These are phyloP conservation scores for Arthrinium puccinioides DNA, from an alignment of 2,329 filamentous ascomycete species.

Conservation along the genomic window DNA sequence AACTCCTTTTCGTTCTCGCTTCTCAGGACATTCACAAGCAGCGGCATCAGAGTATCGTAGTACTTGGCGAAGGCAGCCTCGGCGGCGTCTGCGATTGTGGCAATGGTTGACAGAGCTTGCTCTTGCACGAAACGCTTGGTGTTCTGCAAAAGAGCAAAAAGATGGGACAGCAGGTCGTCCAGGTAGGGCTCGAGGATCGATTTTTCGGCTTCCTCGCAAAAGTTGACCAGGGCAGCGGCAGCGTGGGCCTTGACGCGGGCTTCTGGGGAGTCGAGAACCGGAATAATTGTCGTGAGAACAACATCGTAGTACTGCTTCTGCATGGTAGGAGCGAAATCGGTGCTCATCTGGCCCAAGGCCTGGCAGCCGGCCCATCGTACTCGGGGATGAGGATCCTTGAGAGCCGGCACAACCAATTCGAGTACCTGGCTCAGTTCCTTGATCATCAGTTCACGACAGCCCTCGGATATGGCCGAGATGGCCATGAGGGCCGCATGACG, in stretches of 20 bases:
- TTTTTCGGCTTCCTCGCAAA: conserved; percentile 97
- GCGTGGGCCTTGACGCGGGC: conserved; percentile 94
- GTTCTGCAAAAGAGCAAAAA: conserved; percentile 83
- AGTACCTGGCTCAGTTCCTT: conserved; percentile 90
- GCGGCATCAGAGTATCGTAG: conserved; percentile 92
- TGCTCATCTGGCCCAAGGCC: conserved; percentile 98
- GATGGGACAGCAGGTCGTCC: conserved; percentile 74
- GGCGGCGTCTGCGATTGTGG: conserved; percentile 96
- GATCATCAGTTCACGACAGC: conserved; percentile 92
- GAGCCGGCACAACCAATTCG: conserved; percentile 85
- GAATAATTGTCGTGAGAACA: conserved; percentile 85
- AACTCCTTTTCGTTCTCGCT: conserved; percentile 92
- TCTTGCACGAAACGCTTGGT: conserved; percentile 96
- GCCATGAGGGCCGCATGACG: conserved; percentile 97
- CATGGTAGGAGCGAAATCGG: conserved; percentile 96
- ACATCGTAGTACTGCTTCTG: conserved; percentile 88
- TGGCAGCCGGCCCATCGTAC: conserved; percentile 98
- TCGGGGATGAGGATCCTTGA: conserved; percentile 84
- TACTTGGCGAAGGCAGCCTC: conserved; percentile 93
- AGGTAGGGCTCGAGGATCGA: conserved; percentile 86
- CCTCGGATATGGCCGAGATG: conserved; percentile 96
- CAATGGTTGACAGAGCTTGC: conserved; percentile 94
- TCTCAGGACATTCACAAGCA: conserved; percentile 82
- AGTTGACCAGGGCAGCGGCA: conserved; percentile 96
- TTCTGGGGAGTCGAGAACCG: conserved; percentile 82